Evolutionary conservation across 2,329 filamentous ascomycete species (phyloP).

Genomic region (Rutstroemia sp.): DNA sequence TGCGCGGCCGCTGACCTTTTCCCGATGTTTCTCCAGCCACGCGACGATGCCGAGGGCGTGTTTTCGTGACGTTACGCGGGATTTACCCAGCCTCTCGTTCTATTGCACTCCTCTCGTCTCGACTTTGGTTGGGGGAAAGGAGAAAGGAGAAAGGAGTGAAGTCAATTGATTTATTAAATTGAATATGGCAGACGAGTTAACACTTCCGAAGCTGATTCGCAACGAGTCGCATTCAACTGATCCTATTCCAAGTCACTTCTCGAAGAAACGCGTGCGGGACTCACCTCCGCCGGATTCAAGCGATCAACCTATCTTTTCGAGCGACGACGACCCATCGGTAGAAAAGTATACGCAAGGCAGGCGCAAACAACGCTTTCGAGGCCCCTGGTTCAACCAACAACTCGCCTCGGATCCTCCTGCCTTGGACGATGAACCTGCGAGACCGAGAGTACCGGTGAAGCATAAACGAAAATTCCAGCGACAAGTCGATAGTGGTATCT

Average conservation of each 20-base stretch:
- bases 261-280: slow-evolving; percentile 34
- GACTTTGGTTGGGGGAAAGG: background rate
- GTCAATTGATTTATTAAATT: background rate
- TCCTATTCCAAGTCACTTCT: background rate
- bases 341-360: slow-evolving; percentile 55
- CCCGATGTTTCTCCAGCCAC: no score
- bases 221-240: background rate
- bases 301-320: slow-evolving; percentile 64
- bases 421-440: slow-evolving; percentile 10
- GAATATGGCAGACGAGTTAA: slow-evolving; percentile 18
- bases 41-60: background rate
- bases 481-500: slow-evolving; percentile 63
- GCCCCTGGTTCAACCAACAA: slow-evolving; percentile 60
- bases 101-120: background rate
- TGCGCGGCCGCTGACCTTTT: background rate
- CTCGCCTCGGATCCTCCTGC: slow-evolving; percentile 29
- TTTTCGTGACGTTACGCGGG: background rate
- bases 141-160: background rate
- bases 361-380: slow-evolving; percentile 56
- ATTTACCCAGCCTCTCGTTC: background rate
- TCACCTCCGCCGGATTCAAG: slow-evolving; percentile 45
- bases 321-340: slow-evolving; percentile 60
- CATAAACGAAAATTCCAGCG: slow-evolving; percentile 47
- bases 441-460: slow-evolving; percentile 12
- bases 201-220: slow-evolving; percentile 13